Evolutionary conservation across 495 filamentous ascomycete species (phyloP), one percentile per base, ranked within the genome.

Genomic region (Aspergillus funiculosus): DNA sequence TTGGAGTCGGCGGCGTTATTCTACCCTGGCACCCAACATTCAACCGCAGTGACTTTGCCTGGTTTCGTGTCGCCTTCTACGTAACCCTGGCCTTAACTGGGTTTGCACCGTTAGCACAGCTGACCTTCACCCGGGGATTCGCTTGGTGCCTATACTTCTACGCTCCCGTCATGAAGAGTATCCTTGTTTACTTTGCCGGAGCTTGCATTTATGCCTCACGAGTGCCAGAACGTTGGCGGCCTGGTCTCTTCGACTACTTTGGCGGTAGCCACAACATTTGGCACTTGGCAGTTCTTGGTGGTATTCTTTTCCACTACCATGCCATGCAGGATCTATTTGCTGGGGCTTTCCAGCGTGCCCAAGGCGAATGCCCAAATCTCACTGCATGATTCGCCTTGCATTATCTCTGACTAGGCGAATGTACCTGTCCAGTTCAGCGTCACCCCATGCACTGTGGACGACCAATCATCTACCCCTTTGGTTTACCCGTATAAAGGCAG

Each of bases 311-410:
- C 61, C 92, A 99, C 67, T 99, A 96, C 61, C 71, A 74, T 18
- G 92, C 92, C 18, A 97, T 99, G 92, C 87, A 95, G 58, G 79
- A 88, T 35, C 89, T 99, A 57, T 99, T 99, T 54, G 70, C 84
- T 0, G 72, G 74, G 30, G 92, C 92, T n/a, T 95, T 95, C 66
- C 59, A 68, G 47, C 72, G 88, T 35, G 88, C 85, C 22, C 49
- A 67, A 47, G 70, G 69, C 21, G 71, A 76, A 52, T 82, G 80
- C 48, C 73, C 75, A 6, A 64, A 63, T 36, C 32, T 69, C 1
- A 32, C 46, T 11, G 20, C 46, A 20, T 48, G 22, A 31, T 18
- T n/a, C 15, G 13, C 9, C 28, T 18, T 7, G 4, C 18, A n/a
- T 14, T 14, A 13, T n/a, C 15, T 8, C 6, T 9, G n/a, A n/a